These are phyloP conservation scores for Fagopyrum esculentum DNA, from an alignment of 148 eudicot genomes.

Conservation along the genomic window DNA sequence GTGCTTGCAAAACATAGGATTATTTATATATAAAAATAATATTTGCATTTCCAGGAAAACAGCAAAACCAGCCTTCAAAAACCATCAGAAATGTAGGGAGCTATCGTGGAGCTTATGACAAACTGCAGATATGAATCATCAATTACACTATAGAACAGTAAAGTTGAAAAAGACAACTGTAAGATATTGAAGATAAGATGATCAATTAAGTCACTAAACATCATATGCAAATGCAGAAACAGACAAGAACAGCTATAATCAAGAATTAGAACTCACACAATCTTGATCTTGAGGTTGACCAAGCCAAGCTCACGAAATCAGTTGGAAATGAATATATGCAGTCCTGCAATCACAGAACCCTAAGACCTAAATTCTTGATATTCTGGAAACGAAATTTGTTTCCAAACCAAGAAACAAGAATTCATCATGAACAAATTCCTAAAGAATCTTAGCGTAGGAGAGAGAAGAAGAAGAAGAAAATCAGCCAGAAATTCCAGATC, in stretches of 20 bases:
- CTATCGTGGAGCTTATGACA: not conserved
- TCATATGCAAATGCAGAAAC: not conserved
- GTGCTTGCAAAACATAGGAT: not conserved
- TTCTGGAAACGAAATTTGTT: not conserved
- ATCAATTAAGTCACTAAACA: not conserved
- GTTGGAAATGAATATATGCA: not conserved
- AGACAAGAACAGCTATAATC: not conserved
- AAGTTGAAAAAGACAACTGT: not conserved
- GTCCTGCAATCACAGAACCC: constrained; percentile 31
- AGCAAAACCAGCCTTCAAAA: not conserved
- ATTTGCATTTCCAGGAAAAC: not conserved
- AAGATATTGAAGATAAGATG: not conserved
- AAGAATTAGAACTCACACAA: constrained; percentile 33
- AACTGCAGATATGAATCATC: not conserved
- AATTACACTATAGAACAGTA: not conserved
- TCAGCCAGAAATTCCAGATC: constrained; percentile 14
- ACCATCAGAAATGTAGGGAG: not conserved
- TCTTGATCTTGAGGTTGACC: constrained; percentile 46
- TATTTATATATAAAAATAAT: not conserved
- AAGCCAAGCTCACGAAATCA: constrained; percentile 9
- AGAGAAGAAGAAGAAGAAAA: constrained; percentile 4
- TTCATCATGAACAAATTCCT: not conserved
- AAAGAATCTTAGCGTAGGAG: not conserved
- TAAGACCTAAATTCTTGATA: constrained; percentile 9
- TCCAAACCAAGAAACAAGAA: constrained; percentile 18